phyloP scores from a whole-genome alignment of 2,329 filamentous ascomycete species.

The Trichoderma koningiopsis region DNA sequence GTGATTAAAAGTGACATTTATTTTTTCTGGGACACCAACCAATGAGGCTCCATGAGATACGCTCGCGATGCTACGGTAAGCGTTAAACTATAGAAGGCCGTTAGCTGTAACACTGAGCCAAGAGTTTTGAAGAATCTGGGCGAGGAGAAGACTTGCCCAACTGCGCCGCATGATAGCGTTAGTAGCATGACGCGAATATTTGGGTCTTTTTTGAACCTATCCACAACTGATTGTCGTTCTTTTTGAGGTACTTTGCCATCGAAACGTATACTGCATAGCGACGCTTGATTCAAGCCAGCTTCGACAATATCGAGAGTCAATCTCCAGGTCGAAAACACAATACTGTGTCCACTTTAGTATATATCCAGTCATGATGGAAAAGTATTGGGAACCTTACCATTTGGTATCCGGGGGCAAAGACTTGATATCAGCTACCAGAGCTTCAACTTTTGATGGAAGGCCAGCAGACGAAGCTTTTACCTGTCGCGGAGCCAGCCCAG shows the following conservation, averaged over 20 bases:
- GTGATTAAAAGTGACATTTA: not conserved
- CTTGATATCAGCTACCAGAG: not conserved
- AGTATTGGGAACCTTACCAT: not conserved
- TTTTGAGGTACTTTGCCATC: not conserved
- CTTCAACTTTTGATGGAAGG: not conserved
- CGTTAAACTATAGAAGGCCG: not conserved
- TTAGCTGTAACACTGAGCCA: too few species aligned
- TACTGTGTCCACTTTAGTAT: not conserved
- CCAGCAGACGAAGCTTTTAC: not conserved
- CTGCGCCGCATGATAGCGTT: not conserved
- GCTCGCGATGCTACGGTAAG: not conserved
- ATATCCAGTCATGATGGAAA: not conserved
- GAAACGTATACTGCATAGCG: not conserved
- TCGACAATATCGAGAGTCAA: not conserved
- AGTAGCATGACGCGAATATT: not conserved
- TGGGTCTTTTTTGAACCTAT: not conserved
- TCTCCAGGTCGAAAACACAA: conserved; percentile 3
- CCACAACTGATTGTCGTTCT: not conserved
- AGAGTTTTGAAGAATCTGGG: too few species aligned
- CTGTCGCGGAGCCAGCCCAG: not conserved
- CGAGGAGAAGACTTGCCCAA: not conserved
- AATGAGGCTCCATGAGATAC: not conserved
- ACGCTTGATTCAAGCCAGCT: not conserved
- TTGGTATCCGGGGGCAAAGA: not conserved
- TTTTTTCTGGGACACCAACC: not conserved